phyloP scores from a whole-genome alignment of 192 early-diverging fungal species.

The Podila horticola region DNA sequence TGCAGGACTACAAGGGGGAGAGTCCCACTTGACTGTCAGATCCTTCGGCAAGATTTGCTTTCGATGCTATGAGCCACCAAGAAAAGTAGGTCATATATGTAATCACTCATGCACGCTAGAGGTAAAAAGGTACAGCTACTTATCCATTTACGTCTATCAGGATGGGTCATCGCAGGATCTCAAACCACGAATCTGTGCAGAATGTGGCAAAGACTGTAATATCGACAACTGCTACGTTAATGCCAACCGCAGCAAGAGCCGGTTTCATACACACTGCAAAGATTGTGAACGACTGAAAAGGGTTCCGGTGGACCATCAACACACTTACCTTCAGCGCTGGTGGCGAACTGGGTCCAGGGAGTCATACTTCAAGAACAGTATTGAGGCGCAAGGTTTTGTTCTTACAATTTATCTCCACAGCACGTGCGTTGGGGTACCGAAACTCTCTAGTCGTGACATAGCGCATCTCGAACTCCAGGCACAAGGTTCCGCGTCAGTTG shows the following conservation, averaged over 20 bases:
- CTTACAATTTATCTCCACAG: neutral
- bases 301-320: too few species aligned
- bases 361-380: slow-evolving; percentile 5
- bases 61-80: slow-evolving; percentile 3
- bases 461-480: slow-evolving; percentile 11
- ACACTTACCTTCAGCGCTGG: too few species aligned
- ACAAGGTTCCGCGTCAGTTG: slow-evolving; percentile 8
- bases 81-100: neutral
- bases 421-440: neutral
- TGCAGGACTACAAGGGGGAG: neutral
- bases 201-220: neutral
- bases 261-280: neutral
- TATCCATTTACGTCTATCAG: too few species aligned
- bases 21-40: neutral
- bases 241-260: neutral
- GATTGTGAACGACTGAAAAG: slow-evolving; percentile 1
- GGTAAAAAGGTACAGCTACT: neutral
- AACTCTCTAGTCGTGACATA: slow-evolving; percentile 1
- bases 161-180: too few species aligned
- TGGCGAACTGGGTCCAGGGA: too few species aligned
- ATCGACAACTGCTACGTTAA: neutral
- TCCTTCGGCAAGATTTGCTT: neutral
- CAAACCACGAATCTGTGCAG: neutral
- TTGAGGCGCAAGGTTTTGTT: neutral
- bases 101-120: too few species aligned